A percentile compares a stretch with the other conserved stretches of the same genome.
These are phyloP conservation scores for Suillus subluteus DNA, from an alignment of 768 basidiomycete genomes.

Conservation along the genomic window DNA sequence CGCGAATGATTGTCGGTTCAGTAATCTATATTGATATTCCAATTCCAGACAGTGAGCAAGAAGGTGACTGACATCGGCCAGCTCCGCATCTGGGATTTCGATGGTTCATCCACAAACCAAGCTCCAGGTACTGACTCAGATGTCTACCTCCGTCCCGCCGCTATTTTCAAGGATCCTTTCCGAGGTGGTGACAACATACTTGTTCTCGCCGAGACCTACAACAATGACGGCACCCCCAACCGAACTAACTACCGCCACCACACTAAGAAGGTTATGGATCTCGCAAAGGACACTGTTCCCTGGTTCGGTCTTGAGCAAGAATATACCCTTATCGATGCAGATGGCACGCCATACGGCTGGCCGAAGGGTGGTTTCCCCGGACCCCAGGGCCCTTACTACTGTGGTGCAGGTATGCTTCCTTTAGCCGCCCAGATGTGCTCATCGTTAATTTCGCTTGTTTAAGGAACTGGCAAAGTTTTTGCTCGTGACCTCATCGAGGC, in stretches of 20 bases:
- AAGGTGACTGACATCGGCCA: constrained; percentile 86
- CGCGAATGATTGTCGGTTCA: background rate
- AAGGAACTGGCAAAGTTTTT: constrained; percentile 96
- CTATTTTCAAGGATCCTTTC: constrained; percentile 99
- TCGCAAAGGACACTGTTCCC: constrained; percentile 75
- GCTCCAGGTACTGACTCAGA: constrained; percentile 96
- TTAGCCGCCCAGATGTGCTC: background rate
- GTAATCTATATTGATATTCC: background rate
- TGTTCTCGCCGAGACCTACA: constrained; percentile 96
- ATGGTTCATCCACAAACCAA: constrained; percentile 97
- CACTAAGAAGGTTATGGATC: constrained; percentile 94
- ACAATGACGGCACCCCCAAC: constrained; percentile 98
- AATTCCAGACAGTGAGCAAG: constrained; percentile 77
- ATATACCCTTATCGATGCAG: constrained; percentile 95
- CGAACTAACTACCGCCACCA: constrained; percentile 94
- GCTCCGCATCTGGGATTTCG: constrained; percentile 98
- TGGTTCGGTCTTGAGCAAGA: constrained; percentile 99
- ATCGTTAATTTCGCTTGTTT: constrained; percentile 18
- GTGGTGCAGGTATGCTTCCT: constrained; percentile 83
- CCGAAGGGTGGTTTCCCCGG: constrained; percentile 99
- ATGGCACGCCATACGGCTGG: constrained; percentile 93
- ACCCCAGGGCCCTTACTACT: constrained; percentile 99
- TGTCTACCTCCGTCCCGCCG: constrained; percentile 95
- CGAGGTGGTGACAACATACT: constrained; percentile 98
- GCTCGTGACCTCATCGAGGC: constrained; percentile 99